Percentiles rank a stretch among this genome's conserved stretches.
phyloP scores from a whole-genome alignment of 2,329 filamentous ascomycete species.

The Pestalotiopsis sp. region DNA sequence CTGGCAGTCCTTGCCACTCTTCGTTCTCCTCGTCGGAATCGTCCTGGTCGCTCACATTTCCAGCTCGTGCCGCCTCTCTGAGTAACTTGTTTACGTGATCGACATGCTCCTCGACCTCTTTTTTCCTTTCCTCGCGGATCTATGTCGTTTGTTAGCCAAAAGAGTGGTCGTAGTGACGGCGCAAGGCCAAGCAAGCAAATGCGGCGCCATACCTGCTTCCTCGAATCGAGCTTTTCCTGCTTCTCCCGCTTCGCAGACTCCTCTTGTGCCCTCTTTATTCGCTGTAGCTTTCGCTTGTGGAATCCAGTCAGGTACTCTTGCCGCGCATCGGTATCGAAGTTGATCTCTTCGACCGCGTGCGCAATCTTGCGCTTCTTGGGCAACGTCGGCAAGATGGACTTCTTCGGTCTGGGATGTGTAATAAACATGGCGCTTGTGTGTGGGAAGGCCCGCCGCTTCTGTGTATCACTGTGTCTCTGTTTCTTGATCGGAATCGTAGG shows the following conservation, averaged over 20 bases:
- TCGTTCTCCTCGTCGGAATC: conserved; percentile 31
- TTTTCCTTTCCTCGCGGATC: conserved; percentile 81
- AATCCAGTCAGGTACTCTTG: conserved; percentile 93
- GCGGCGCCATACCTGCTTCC: conserved; percentile 67
- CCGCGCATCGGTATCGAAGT: conserved; percentile 78
- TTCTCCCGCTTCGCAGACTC: conserved; percentile 75
- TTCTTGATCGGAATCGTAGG: background rate
- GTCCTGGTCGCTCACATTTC: conserved; percentile 33
- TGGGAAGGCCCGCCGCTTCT: background rate
- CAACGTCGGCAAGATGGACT: conserved; percentile 56
- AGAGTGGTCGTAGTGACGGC: background rate
- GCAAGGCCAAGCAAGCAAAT: background rate
- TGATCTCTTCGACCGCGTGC: conserved; percentile 73
- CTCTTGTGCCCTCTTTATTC: conserved; percentile 83
- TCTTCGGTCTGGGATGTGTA: conserved; percentile 60
- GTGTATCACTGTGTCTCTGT: conserved; percentile 6
- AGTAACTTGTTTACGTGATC: conserved; percentile 73
- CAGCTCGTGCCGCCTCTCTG: conserved; percentile 57
- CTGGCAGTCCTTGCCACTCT: conserved; percentile 68
- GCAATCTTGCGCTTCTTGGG: conserved; percentile 68
- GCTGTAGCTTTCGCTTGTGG: conserved; percentile 89
- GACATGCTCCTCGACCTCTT: conserved; percentile 81
- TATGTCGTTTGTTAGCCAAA: conserved; percentile 35
- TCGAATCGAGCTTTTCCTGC: conserved; percentile 72
- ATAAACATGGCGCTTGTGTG: conserved; percentile 41